Base-by-base conservation (phyloP, 2,329 filamentous ascomycete species). In the Aureobasidium sp. region DNA sequence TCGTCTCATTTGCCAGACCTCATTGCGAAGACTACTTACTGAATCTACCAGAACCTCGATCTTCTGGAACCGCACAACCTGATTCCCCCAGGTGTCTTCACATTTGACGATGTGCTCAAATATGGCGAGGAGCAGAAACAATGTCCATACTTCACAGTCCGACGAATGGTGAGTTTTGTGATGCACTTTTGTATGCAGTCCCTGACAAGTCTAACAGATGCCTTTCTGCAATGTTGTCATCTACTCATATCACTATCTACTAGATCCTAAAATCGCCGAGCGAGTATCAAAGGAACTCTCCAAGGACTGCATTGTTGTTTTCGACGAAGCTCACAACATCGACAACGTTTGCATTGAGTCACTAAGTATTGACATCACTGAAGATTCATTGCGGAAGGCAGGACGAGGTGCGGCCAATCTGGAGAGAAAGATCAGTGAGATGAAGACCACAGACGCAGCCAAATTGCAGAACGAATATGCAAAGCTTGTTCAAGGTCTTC, bases 301-400 rank as follows among this genome's bases (percentile, higher is more conserved):
- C 0, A 97, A 97, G 69, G 95, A 99, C 74, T 97, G 92, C 73
- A 99, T 99, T 58, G 90, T 99, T 23, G 94, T 99, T 3, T 99
- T 99, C 67, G 94, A 99, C 71, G 94, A 99, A 75, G 94, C 94
- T 15, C 94, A 99, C 78, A 99, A 99, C 71, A 99, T 99, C 68
- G 94, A 99, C 81, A 99, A 99, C 72, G 94, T 99, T 63, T 99
- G 95, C 73, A 99, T 99, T 67, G 94, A 99, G 72, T 93, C 94
- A 1, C 79, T 97, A 13, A 99, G 94, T 71, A 97, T 96, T 46
- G 94, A 99, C 70, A 84, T 99, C 62, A 97, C 93, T 0, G 92
- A 99, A 72, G 94, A 97, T 68, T 97, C 93, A 0, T 75, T 99
- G 59, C 85, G 92, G 26, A 96, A 91, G 76, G 94, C 94, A 23